phyloP scores from a whole-genome alignment of 306 rosid species.

The Alnus rubra region DNA sequence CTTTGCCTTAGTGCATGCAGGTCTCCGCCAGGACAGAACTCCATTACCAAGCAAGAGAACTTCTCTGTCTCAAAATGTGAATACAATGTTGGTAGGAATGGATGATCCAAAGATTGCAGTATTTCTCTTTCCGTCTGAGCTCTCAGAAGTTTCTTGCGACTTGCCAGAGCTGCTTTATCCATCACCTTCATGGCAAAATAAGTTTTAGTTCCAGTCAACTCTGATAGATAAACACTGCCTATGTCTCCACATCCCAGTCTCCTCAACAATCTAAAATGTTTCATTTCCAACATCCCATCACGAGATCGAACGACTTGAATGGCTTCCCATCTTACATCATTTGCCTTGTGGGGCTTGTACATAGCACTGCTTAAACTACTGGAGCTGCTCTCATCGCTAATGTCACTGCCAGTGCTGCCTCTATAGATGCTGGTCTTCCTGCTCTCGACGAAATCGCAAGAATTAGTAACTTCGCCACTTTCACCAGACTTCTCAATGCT shows the following conservation, averaged over 20 bases:
- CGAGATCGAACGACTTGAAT: slow-evolving; percentile 71
- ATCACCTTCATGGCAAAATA: slow-evolving; percentile 96
- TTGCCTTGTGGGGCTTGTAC: slow-evolving; percentile 85
- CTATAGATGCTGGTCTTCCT: slow-evolving; percentile 81
- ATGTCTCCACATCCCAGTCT: slow-evolving; percentile 93
- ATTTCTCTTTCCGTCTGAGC: slow-evolving; percentile 93
- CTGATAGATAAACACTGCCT: slow-evolving; percentile 84
- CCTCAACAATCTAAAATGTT: slow-evolving; percentile 73
- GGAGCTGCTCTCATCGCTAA: slow-evolving; percentile 86
- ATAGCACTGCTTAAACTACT: slow-evolving; percentile 71
- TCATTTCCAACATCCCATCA: slow-evolving; percentile 67
- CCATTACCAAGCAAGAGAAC: slow-evolving; percentile 90
- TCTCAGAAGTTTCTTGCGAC: slow-evolving; percentile 86
- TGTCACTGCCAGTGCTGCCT: slow-evolving; percentile 87
- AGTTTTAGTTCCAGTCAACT: slow-evolving; percentile 74
- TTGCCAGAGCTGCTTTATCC: slow-evolving; percentile 75
- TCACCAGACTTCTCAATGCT: slow-evolving; percentile 72
- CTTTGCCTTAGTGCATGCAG: slow-evolving; percentile 85
- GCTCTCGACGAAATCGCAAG: slow-evolving; percentile 66
- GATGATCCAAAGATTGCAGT: slow-evolving; percentile 93
- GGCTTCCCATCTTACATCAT: slow-evolving; percentile 94
- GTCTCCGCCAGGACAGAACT: slow-evolving; percentile 96
- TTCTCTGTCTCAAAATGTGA: slow-evolving; percentile 81
- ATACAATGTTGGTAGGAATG: slow-evolving; percentile 88
- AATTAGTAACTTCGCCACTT: slow-evolving; percentile 56